A percentile compares a stretch with the other conserved stretches of the same genome.
phyloP scores from a whole-genome alignment of 768 basidiomycete species.

The Tubosaeta sp. region DNA sequence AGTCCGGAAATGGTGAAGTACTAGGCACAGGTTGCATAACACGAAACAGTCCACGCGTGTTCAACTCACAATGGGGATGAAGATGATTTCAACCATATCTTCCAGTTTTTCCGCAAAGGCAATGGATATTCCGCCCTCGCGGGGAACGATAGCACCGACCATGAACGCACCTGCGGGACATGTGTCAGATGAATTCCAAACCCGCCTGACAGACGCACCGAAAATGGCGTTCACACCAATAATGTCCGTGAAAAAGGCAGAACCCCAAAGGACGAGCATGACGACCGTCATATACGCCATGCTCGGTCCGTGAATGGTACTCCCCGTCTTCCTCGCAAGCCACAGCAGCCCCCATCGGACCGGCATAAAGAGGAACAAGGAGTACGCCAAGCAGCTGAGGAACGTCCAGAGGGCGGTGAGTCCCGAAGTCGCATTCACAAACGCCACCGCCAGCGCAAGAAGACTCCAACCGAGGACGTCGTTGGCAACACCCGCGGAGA shows the following conservation, averaged over 20 bases:
- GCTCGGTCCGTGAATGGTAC: constrained; percentile 76
- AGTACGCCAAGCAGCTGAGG: constrained; percentile 75
- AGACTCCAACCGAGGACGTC: constrained; percentile 88
- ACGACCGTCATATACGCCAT: constrained; percentile 86
- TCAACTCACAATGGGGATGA: constrained; percentile 74
- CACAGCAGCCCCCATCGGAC: constrained; percentile 58
- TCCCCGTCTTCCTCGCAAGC: constrained; percentile 76
- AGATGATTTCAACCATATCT: constrained; percentile 88
- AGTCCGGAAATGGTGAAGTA: constrained; percentile 95
- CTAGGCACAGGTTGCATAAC: constrained; percentile 32
- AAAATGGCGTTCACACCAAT: constrained; percentile 96
- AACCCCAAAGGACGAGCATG: constrained; percentile 76
- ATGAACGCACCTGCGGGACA: constrained; percentile 66
- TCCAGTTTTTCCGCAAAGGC: constrained; percentile 89
- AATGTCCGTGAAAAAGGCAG: constrained; percentile 90
- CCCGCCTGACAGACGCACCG: constrained; percentile 38
- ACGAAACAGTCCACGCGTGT: not conserved
- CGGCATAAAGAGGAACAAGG: constrained; percentile 69
- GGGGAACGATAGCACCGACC: constrained; percentile 77
- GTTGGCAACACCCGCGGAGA: constrained; percentile 90
- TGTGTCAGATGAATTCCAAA: not conserved
- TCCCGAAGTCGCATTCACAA: constrained; percentile 84
- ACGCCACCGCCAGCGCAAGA: constrained; percentile 84
- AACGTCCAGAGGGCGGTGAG: constrained; percentile 85
- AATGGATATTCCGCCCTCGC: constrained; percentile 82